Evolutionary conservation across 257 asterid species (phyloP), one percentile per base, ranked within the genome.

Genomic region (Capsicum chinense): DNA sequence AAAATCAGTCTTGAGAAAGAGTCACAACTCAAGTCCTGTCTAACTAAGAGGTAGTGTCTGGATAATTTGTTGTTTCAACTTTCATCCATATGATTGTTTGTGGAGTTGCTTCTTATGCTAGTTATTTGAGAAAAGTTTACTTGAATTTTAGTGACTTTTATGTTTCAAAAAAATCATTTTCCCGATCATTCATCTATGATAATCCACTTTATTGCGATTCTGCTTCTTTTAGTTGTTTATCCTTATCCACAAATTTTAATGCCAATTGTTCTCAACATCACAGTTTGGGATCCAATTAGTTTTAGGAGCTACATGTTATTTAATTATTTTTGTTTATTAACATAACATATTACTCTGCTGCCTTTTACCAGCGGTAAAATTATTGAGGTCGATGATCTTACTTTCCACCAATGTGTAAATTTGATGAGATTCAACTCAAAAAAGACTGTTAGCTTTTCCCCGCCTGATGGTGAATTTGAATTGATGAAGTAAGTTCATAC

Each of bases 391-490:
- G 99, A 97, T 87, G 98, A 97, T 86, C 98, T 97, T 84, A 97
- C 99, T 68, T 97, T 97, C 91, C 99, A 97, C 87, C 99, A 97
- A 88, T 97, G 99, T 87, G 99, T 97, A 83, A 97, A 97, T 89
- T 94, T 97, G 87, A 97, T 98, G 63, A 92, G 99, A 93, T 97
- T 97, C 90, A 97, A 97, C 90, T 92, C 99, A 9, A 98, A 97
- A 85, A 97, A 97, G 91, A 97, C 99, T 1, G 99, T 97, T 83
- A 97, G 98, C 87, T 97, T 97, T 91, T 98, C 95, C 87, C 99
- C 99, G 47, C 99, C 99, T 12, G 99, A 97, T 95, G 99, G 99
- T 87, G 99, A 97, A 95, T 97, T 97, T 87, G 99, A 97, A 91
- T 86, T 97, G 92, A 97, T 97, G 99, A 97, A 95, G 99, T 97